Conservation (phyloP, 805 yeast species). For the Blastobotrys attinorum region DNA sequence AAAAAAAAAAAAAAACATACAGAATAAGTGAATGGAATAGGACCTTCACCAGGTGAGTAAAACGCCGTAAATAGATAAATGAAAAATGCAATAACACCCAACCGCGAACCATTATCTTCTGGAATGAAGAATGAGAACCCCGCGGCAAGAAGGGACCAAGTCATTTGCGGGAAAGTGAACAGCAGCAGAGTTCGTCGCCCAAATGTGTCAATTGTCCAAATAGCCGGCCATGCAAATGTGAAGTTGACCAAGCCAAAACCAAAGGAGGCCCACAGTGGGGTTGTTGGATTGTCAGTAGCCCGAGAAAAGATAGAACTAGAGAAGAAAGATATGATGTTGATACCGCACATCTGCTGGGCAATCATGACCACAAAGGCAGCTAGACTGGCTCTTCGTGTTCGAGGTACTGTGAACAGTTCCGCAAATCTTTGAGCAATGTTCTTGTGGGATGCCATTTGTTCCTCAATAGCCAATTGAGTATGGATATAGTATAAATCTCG, state of each 20-base stretch:
- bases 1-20: background rate
- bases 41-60: conserved; percentile 80
- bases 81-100: conserved; percentile 63
- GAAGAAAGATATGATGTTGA: conserved; percentile 80
- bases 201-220: conserved; percentile 64
- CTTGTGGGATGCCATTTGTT: conserved; percentile 28
- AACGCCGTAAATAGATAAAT: conserved; percentile 64
- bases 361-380: conserved; percentile 79
- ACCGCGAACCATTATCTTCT: conserved; percentile 35
- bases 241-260: conserved; percentile 78
- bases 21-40: conserved; percentile 72
- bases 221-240: conserved; percentile 72
- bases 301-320: conserved; percentile 66
- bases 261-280: conserved; percentile 68
- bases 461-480: conserved; percentile 37
- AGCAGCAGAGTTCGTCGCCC: conserved; percentile 59
- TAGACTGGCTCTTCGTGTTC: conserved; percentile 74
- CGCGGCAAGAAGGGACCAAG: conserved; percentile 39
- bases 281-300: conserved; percentile 40
- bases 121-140: conserved; percentile 62
- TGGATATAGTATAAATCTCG: conserved; percentile 54
- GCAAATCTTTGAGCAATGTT: conserved; percentile 14
- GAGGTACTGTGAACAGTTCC: conserved; percentile 53
- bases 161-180: conserved; percentile 51
- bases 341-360: conserved; percentile 86